A percentile compares a stretch with the other conserved stretches of the same genome.
Conservation (phyloP, 768 basidiomycete species). For the Amanita pseudoporphyria region DNA sequence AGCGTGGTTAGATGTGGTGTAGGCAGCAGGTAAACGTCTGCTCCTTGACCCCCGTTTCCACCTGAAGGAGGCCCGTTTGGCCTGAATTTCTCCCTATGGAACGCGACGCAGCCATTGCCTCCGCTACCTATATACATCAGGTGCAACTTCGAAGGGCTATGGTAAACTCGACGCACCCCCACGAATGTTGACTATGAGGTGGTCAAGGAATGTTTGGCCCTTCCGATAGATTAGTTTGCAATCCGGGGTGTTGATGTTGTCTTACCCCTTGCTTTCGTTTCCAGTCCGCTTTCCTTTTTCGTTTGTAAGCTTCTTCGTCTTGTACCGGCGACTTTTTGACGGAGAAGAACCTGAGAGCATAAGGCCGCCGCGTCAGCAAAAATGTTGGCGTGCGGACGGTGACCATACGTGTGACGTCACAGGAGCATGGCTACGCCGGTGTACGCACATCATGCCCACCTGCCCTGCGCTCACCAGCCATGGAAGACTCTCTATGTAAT, state of each 20-base stretch:
- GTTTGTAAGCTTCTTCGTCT: constrained; percentile 29
- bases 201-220: constrained; percentile 78
- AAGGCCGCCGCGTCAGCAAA: background rate
- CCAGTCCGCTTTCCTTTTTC: constrained; percentile 60
- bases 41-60: constrained; percentile 86
- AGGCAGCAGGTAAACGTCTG: constrained; percentile 78
- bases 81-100: constrained; percentile 83
- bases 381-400: too few species aligned
- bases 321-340: background rate
- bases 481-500: constrained; percentile 37
- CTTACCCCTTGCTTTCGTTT: constrained; percentile 65
- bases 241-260: background rate
- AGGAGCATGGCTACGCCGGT: too few species aligned
- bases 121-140: constrained; percentile 53
- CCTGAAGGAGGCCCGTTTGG: constrained; percentile 87
- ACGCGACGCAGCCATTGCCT: constrained; percentile 87
- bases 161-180: constrained; percentile 40
- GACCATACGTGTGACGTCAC: too few species aligned
- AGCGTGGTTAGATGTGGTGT: constrained; percentile 73
- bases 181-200: constrained; percentile 68
- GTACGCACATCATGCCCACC: constrained; percentile 32
- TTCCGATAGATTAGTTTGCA: constrained; percentile 20
- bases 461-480: constrained; percentile 35
- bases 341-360: too few species aligned
- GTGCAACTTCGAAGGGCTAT: background rate